Evolutionary conservation across 345 rosid genomes (phyloP).

Genomic region (Citrus australasica): DNA sequence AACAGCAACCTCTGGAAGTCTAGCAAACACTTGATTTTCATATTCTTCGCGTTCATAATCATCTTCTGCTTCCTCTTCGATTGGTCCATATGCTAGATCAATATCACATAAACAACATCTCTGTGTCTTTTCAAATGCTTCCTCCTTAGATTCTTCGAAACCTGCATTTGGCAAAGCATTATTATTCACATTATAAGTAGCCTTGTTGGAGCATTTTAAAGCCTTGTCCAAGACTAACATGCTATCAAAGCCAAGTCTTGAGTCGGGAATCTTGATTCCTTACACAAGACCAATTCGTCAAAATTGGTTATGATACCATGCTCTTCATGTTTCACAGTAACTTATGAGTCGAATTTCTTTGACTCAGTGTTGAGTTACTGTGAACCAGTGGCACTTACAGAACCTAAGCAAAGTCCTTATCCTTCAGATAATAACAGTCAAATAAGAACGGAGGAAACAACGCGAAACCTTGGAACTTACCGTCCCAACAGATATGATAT

Average conservation of each 20-base stretch:
- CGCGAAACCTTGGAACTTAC: neutral
- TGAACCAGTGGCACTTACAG: too few species aligned
- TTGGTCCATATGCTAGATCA: neutral
- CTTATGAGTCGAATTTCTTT: too few species aligned
- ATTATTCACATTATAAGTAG: neutral
- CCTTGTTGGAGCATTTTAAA: neutral
- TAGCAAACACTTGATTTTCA: neutral
- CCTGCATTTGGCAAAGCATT: neutral
- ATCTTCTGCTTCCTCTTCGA: neutral
- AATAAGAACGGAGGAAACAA: neutral
- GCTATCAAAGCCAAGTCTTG: too few species aligned
- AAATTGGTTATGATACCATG: too few species aligned
- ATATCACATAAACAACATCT: neutral
- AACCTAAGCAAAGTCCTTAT: too few species aligned
- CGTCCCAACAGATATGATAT: neutral
- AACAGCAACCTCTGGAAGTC: neutral
- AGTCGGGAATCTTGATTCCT: too few species aligned
- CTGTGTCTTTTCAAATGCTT: neutral
- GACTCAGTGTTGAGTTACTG: too few species aligned
- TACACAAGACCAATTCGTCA: too few species aligned
- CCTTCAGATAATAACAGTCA: neutral
- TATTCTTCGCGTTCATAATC: neutral
- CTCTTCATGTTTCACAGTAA: too few species aligned
- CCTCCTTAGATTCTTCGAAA: neutral
- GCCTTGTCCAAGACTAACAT: neutral